Base-by-base conservation (phyloP, 805 yeast genomes). In the Myxozyma sirexii region DNA sequence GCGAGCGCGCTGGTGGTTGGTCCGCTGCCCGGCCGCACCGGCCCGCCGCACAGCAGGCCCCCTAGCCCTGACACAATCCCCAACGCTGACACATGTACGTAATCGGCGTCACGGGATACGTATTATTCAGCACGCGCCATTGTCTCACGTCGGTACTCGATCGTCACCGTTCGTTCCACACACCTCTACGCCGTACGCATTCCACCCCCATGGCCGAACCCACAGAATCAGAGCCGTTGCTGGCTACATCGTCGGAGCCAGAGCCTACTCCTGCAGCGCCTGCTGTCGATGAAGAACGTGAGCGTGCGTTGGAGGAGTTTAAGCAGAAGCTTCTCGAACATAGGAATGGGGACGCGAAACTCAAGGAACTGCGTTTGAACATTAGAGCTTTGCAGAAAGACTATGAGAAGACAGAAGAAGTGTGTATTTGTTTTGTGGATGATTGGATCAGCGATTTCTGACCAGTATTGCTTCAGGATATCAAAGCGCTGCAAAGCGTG, bases 401-500 rank as follows among this genome's bases (percentile, higher is more conserved):
- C 63, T 94, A 84, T 74, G 93, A 88, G 60, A 91, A 90, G 79
- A 93, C 99, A 1, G 99, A 94, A 74, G 90, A 91, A 68, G 72
- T 69, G 54, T 45, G 71, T 64, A 3, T 13, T n/a, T 37, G 19
- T 10, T 4, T 45, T 38, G 39, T n/a, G 24, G 17, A 10, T 29
- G 8, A 3, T 24, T 6, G 8, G 23, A 13, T 19, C 6, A 26
- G 19, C 42, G 37, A 17, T 31, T 33, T n/a, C 41, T 31, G 35
- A 26, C 10, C 24, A 17, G 45, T 13, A 41, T 15, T 17, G 50
- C 47, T 46, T n/a, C 24, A 69, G 71, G 99, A 94, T 70, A 94
- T 94, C 74, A 93, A 91, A 76, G 98, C 98, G 17, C 80, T 94
- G 66, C 99, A 94, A 76, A 87, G 96, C 65, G 96, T 94, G 63